Evolutionary conservation across 1,284 basidiomycete genomes (phyloP), one percentile per base, ranked within the genome.

Genomic region (Fistulinella cinereoalba): DNA sequence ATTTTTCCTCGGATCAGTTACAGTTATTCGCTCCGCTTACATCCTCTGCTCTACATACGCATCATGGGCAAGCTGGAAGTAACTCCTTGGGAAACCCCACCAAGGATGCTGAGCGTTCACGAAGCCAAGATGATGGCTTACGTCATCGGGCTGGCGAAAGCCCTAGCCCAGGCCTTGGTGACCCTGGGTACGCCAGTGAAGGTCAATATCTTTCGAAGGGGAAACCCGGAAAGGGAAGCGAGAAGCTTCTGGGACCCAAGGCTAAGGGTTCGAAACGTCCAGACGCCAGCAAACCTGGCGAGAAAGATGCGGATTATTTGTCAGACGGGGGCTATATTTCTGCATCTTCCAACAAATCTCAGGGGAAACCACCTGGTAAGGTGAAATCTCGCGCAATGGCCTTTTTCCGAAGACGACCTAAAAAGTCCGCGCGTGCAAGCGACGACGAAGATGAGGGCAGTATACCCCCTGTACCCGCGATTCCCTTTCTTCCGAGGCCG

Each of bases 291-390:
- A 55, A 55, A 38, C 43, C 43, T 15, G 34, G 45, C 25, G 65
- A 54, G 18, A 54, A 48, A 29, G 64, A 65, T 3, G 44, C 37
- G 0, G 62, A 53, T 8, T 61, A 59, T 34, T 13, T 52, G 1
- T 64, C 61, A 13, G 61, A 64, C 15, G 61, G 61, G 2, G 61
- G 64, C 2, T 64, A 64, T 42, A 57, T 64, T 36, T 64, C 61
- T n/a, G 64, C 62, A 1, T 67, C 61, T 34, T 64, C 61, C 2
- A 67, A 54, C 43, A 64, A 66, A 41, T 64, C 65, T 5, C 62
- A 45, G 40, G 53, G 57, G 34, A 63, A 62, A 43, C 59, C 61
- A 0, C 29, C 62, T 6, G 36, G 61, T 32, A 63, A 46, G 19
- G 52, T 62, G 9, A 64, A 59, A 45, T 59, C 65, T 22, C 64